Evolutionary conservation across 768 basidiomycete species (phyloP).

Genomic region (Podaxis mareebaensis): DNA sequence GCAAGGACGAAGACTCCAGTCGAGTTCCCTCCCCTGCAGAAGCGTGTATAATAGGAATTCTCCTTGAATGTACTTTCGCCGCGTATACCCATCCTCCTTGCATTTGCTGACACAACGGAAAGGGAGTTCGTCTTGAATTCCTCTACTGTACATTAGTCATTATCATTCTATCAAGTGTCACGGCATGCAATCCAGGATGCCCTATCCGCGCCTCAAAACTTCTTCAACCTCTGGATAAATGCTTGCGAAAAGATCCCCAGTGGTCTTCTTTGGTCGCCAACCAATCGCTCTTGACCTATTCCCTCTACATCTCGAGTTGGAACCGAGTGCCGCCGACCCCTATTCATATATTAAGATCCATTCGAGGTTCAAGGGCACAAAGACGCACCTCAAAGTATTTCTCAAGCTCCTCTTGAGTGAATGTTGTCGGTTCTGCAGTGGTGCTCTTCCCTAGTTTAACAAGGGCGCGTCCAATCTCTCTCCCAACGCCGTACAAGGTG

Average conservation of each 20-base stretch:
- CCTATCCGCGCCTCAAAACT: conserved; percentile 4
- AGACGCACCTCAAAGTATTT: conserved; percentile 34
- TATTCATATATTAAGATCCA: background rate
- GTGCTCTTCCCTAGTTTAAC: conserved; percentile 37
- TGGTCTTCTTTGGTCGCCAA: conserved; percentile 53
- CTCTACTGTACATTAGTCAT: background rate
- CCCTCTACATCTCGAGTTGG: conserved; percentile 46
- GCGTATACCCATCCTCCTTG: background rate
- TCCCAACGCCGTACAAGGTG: conserved; percentile 40
- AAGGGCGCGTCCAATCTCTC: conserved; percentile 38
- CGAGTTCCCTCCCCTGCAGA: conserved; percentile 40
- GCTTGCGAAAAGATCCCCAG: conserved; percentile 50
- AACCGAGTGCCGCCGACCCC: conserved; percentile 16
- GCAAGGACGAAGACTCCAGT: conserved; percentile 39
- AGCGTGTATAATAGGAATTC: conserved; percentile 35
- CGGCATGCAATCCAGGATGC: background rate
- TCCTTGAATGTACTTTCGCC: background rate
- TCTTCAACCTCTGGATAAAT: conserved; percentile 45
- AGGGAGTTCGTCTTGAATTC: background rate
- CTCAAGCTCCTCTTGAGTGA: conserved; percentile 45
- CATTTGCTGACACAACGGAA: background rate
- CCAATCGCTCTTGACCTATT: conserved; percentile 46
- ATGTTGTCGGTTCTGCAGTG: conserved; percentile 43
- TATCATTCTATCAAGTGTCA: background rate
- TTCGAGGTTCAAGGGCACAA: background rate